These are phyloP conservation scores for Solanum arcanum DNA, from an alignment of 257 asterid species.

Conservation along the genomic window DNA sequence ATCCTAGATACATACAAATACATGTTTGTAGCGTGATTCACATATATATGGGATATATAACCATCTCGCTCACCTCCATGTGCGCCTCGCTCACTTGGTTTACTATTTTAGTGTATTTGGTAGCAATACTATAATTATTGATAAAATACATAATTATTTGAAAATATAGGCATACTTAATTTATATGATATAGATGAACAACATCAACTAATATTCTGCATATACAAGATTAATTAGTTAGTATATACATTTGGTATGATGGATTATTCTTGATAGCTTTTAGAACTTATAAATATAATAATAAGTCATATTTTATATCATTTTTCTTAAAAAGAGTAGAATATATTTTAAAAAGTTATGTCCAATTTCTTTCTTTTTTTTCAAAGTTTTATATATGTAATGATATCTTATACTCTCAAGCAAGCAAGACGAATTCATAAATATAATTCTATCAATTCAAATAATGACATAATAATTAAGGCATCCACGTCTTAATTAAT, in stretches of 20 bases:
- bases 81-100: too few relatives aligned
- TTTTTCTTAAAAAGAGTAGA: neutral
- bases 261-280: neutral
- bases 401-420: neutral
- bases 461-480: neutral
- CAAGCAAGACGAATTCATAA: neutral
- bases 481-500: neutral
- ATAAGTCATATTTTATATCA: neutral
- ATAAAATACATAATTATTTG: fast-evolving
- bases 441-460: neutral
- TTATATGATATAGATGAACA: neutral
- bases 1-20: too few relatives aligned
- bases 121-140: too few relatives aligned
- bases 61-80: neutral
- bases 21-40: too few relatives aligned
- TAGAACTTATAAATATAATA: neutral
- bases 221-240: neutral
- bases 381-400: neutral
- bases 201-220: fast-evolving
- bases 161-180: fast-evolving
- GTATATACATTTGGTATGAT: neutral
- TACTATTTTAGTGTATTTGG: neutral
- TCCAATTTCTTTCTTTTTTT: too few relatives aligned
- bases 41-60: too few relatives aligned
- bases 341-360: too few relatives aligned